Percentiles rank a stretch among this genome's conserved stretches.
phyloP scores from a whole-genome alignment of 768 basidiomycete species.

The Trametopsis cervina region DNA sequence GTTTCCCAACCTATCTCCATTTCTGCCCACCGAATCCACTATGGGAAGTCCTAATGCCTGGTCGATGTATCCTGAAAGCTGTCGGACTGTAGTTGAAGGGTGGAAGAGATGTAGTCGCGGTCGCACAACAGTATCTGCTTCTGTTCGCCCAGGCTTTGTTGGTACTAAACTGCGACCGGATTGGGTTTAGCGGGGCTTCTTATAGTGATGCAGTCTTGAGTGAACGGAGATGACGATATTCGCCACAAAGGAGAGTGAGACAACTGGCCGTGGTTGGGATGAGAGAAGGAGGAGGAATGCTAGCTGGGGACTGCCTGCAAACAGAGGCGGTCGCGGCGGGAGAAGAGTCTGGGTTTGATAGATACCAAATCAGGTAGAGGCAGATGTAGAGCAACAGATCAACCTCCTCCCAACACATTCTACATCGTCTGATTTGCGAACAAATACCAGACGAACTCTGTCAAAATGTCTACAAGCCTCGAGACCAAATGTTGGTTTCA shows the following conservation, averaged over 20 bases:
- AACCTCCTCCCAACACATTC: not conserved
- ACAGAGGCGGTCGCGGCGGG: not conserved
- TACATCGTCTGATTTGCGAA: too few relatives aligned
- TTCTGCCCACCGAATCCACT: not conserved
- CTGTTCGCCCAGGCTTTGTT: not conserved
- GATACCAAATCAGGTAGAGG: not conserved
- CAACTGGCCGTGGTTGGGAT: not conserved
- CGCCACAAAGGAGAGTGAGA: not conserved
- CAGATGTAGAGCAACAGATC: not conserved
- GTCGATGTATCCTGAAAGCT: too few relatives aligned
- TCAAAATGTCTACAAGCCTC: too few relatives aligned
- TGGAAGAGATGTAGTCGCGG: not conserved
- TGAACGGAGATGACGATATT: not conserved
- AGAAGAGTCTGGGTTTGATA: not conserved
- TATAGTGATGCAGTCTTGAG: not conserved
- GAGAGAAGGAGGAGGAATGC: not conserved
- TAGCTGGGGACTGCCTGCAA: too few relatives aligned
- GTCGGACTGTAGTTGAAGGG: not conserved
- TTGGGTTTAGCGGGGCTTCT: conserved; percentile 14
- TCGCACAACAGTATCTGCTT: not conserved
- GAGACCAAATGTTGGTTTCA: too few relatives aligned
- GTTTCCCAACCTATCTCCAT: conserved; percentile 23
- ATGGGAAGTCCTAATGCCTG: too few relatives aligned
- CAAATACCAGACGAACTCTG: too few relatives aligned
- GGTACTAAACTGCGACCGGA: conserved; percentile 13